Evolutionary conservation across 108 stramenopile genomes (phyloP).

Genomic region (Chaetoceros muelleri): DNA sequence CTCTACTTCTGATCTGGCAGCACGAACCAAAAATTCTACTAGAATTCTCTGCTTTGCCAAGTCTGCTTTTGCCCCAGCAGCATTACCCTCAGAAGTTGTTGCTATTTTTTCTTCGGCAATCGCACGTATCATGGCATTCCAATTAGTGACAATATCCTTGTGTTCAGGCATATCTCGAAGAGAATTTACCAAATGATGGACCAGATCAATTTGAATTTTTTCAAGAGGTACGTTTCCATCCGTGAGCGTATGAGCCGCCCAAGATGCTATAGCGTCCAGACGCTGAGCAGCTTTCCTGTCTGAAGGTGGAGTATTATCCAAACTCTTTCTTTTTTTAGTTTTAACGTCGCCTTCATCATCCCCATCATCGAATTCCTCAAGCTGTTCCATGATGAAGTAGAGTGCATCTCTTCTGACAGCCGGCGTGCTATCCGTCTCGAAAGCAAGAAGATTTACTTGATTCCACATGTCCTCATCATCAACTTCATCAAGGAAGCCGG

Average conservation of each 20-base stretch:
- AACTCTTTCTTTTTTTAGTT: slow-evolving; percentile 28
- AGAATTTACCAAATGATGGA: slow-evolving; percentile 63
- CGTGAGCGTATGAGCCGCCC: slow-evolving; percentile 45
- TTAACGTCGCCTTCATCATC: slow-evolving; percentile 27
- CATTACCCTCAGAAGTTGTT: slow-evolving; percentile 13
- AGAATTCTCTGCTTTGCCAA: slow-evolving; percentile 63
- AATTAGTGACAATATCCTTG: slow-evolving; percentile 42
- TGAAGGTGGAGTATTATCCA: slow-evolving; percentile 2
- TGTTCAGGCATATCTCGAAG: slow-evolving; percentile 63
- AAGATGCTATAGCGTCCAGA: slow-evolving; percentile 48
- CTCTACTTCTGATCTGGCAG: slow-evolving; percentile 52
- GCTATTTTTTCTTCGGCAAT: slow-evolving; percentile 45
- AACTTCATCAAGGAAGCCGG: slow-evolving; percentile 68
- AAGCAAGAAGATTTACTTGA: slow-evolving; percentile 54
- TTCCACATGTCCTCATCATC: slow-evolving; percentile 72
- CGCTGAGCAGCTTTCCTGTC: slow-evolving; percentile 14
- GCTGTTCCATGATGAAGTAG: slow-evolving; percentile 74
- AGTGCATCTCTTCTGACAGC: slow-evolving; percentile 54
- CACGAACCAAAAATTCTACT: slow-evolving; percentile 53
- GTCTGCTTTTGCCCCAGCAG: slow-evolving; percentile 33
- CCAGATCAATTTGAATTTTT: slow-evolving; percentile 45
- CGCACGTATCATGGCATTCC: slow-evolving; percentile 66
- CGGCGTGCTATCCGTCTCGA: slow-evolving; percentile 46
- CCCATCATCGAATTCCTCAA: slow-evolving; percentile 72
- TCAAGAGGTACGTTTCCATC: slow-evolving; percentile 52